A percentile compares a stretch with the other conserved stretches of the same genome.
Evolutionary conservation across 1,284 basidiomycete species (phyloP).

Genomic region (Microbotryomycetes sp.): DNA sequence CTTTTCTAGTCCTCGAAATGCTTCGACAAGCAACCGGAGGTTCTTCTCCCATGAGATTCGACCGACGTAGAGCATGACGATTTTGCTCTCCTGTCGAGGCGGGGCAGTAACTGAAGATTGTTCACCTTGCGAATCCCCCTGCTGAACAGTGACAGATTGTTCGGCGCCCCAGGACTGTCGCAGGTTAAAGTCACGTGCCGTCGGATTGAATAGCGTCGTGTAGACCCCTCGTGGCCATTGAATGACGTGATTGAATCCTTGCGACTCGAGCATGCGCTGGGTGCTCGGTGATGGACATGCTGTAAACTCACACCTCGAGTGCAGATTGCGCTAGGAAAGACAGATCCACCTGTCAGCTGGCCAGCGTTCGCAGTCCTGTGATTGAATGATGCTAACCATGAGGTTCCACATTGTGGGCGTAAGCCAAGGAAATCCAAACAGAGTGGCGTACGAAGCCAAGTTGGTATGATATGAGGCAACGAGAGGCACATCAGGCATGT

Average conservation of each 20-base stretch:
- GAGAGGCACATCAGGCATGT: slow-evolving; percentile 45
- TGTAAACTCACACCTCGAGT: slow-evolving; percentile 43
- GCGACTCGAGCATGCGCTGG: slow-evolving; percentile 45
- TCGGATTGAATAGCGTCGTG: slow-evolving; percentile 44
- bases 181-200: slow-evolving; percentile 43
- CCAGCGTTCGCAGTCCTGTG: no score
- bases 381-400: slow-evolving; percentile 13
- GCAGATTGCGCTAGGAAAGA: slow-evolving; percentile 11
- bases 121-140: slow-evolving; percentile 32
- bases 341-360: slow-evolving; percentile 15
- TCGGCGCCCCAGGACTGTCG: slow-evolving; percentile 46
- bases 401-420: slow-evolving; percentile 45
- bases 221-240: slow-evolving; percentile 51
- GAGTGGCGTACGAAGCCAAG: slow-evolving; percentile 48
- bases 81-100: slow-evolving; percentile 32
- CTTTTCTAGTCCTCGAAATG: slow-evolving; percentile 39
- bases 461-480: slow-evolving; percentile 53
- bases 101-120: slow-evolving; percentile 12
- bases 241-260: slow-evolving; percentile 47
- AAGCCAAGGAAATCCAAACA: slow-evolving; percentile 50
- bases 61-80: slow-evolving; percentile 43
- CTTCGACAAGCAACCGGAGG: slow-evolving; percentile 49
- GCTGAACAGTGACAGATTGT: slow-evolving; percentile 34
- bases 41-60: slow-evolving; percentile 53
- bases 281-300: slow-evolving; percentile 52